phyloP scores from a whole-genome alignment of 208 protist genomes.

The Leishmania lainsoni region DNA sequence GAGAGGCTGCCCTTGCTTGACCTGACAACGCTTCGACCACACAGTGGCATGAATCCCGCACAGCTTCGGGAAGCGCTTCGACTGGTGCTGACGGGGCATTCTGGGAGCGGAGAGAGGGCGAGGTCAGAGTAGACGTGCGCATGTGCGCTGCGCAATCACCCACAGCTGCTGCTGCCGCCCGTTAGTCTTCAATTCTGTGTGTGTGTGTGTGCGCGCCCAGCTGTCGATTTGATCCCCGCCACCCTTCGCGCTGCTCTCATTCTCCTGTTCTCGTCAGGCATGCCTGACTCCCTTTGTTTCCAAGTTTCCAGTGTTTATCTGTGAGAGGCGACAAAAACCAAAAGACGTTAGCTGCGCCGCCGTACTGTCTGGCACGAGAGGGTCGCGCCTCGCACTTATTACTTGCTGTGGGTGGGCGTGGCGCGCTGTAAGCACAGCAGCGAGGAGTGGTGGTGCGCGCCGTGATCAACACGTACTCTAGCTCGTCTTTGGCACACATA shows the following conservation, averaged over 20 bases:
- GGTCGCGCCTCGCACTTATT: background rate
- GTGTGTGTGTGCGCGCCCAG: background rate
- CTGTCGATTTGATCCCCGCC: background rate
- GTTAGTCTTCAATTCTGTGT: background rate
- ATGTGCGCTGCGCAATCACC: background rate
- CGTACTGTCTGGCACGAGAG: background rate
- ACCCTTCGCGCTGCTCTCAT: background rate
- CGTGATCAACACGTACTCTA: background rate
- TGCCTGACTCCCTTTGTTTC: background rate
- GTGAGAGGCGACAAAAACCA: background rate
- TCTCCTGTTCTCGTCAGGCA: background rate
- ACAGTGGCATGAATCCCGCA: constrained; percentile 47
- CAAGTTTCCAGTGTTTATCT: background rate
- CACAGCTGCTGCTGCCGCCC: background rate
- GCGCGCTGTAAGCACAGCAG: background rate
- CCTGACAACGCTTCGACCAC: constrained; percentile 40
- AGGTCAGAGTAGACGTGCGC: background rate
- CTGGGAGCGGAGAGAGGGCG: background rate
- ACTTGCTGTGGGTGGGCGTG: too few relatives aligned
- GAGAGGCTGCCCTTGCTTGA: constrained; percentile 45
- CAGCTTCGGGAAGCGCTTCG: constrained; percentile 34
- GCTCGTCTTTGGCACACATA: background rate
- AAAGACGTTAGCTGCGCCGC: background rate
- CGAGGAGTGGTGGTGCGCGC: background rate
- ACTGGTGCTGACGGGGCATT: constrained; percentile 28